Evolutionary conservation across 73 alveolate genomes (phyloP).

Genomic region (Tetrahymena malaccensis): DNA sequence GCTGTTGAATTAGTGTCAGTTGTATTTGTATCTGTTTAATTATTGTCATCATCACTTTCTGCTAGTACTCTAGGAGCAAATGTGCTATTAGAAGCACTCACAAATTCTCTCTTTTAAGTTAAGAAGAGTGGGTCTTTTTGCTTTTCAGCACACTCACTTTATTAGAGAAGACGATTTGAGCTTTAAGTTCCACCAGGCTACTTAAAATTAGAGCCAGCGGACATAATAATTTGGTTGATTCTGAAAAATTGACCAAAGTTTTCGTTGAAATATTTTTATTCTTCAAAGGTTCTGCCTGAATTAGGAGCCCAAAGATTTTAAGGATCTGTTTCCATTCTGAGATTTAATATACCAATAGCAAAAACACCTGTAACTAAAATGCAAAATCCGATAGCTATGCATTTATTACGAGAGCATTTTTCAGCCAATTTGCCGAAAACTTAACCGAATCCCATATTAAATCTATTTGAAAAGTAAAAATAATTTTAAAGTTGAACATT

Average conservation of each 20-base stretch:
- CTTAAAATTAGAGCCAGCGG: conserved; percentile 25
- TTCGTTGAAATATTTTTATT: conserved; percentile 61
- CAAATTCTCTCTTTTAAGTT: not conserved
- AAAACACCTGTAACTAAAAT: conserved; percentile 22
- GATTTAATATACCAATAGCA: conserved; percentile 16
- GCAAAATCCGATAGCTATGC: conserved; percentile 21
- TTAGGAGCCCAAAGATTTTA: conserved; percentile 87
- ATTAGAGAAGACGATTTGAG: not conserved
- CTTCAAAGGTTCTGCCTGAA: conserved; percentile 67
- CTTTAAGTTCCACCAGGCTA: conserved; percentile 9
- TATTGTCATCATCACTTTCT: conserved; percentile 19
- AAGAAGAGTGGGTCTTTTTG: not conserved
- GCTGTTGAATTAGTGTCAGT: no score
- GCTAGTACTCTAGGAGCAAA: not conserved
- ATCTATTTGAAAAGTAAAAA: not conserved
- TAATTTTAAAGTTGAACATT: not conserved
- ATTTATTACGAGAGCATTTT: conserved; percentile 16
- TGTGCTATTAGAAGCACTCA: not conserved
- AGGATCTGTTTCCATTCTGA: conserved; percentile 26
- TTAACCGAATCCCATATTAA: not conserved
- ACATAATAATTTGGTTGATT: conserved; percentile 67
- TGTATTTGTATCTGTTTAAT: conserved; percentile 59
- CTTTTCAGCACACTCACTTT: not conserved
- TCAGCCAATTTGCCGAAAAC: not conserved
- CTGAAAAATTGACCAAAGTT: conserved; percentile 87